A percentile compares a stretch with the other conserved stretches of the same genome.
phyloP scores from a whole-genome alignment of 306 rosid genomes.

The Dalbergia cultrata region DNA sequence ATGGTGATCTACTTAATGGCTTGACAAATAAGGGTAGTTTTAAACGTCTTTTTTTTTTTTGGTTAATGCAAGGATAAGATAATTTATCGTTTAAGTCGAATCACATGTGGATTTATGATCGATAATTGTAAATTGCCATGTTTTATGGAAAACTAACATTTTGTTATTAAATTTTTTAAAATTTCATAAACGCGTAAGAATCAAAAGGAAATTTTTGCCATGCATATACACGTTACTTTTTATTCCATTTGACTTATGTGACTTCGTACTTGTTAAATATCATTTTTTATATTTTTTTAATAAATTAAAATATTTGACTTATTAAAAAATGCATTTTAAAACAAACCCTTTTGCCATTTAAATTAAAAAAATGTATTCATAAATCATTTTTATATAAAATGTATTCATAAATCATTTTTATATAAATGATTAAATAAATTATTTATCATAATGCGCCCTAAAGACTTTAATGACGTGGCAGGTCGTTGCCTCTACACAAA shows the following conservation, averaged over 20 bases:
- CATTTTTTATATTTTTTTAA: no score
- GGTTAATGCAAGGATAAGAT: not conserved
- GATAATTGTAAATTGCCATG: not conserved
- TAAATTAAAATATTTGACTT: no score
- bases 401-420: no score
- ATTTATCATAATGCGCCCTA: no score
- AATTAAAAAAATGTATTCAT: no score
- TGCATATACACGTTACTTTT: no score
- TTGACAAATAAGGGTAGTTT: conserved; percentile 19
- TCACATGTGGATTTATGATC: not conserved
- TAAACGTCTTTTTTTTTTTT: not conserved
- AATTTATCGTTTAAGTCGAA: not conserved
- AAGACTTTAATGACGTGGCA: not conserved
- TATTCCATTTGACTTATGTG: no score
- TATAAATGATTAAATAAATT: no score
- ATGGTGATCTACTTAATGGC: conserved; percentile 23
- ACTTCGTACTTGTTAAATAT: no score
- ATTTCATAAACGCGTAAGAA: not conserved
- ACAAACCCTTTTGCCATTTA: no score
- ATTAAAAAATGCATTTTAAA: no score
- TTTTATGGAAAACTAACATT: not conserved
- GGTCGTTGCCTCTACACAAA: not conserved
- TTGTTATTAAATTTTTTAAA: not conserved
- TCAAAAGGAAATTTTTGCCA: not conserved
- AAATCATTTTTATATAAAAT: no score